Conservation (phyloP, 352 stramenopile genomes). For the Elongisporangium senticosum region DNA sequence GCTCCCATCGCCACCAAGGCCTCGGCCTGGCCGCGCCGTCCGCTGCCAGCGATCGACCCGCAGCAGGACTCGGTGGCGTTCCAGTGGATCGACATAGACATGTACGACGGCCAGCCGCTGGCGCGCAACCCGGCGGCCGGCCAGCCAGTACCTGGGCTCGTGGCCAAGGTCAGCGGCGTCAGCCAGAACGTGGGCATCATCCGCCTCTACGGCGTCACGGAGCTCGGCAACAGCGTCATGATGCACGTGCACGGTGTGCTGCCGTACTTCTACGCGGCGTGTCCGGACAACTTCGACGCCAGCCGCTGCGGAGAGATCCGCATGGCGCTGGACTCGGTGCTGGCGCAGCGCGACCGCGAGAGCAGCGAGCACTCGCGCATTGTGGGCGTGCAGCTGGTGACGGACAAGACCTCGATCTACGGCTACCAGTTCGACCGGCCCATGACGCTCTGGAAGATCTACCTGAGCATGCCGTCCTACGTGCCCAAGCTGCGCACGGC, state of each 20-base stretch:
- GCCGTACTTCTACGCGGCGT: slow-evolving; percentile 96
- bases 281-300: slow-evolving; percentile 60
- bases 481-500: slow-evolving; percentile 91
- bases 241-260: slow-evolving; percentile 98
- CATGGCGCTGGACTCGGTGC: slow-evolving; percentile 44
- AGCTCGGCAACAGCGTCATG: slow-evolving; percentile 93
- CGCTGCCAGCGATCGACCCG: slow-evolving; percentile 31
- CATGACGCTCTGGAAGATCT: slow-evolving; percentile 88
- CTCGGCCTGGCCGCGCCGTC: slow-evolving; percentile 54
- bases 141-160: slow-evolving; percentile 43
- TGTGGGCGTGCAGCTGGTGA: slow-evolving; percentile 68
- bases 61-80: slow-evolving; percentile 52
- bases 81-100: slow-evolving; percentile 99
- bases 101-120: slow-evolving; percentile 91
- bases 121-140: slow-evolving; percentile 80
- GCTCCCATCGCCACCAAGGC: slow-evolving; percentile 53
- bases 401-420: slow-evolving; percentile 82
- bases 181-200: slow-evolving; percentile 91
- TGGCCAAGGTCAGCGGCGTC: slow-evolving; percentile 91
- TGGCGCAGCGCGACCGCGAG: slow-evolving; percentile 51
- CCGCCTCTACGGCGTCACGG: slow-evolving; percentile 95
- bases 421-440: slow-evolving; percentile 78
- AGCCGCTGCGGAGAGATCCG: slow-evolving; percentile 67
- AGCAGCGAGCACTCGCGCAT: slow-evolving; percentile 36
- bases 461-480: slow-evolving; percentile 92